A percentile compares a stretch with the other conserved stretches of the same genome.
Evolutionary conservation across 2,329 filamentous ascomycete genomes (phyloP).

Genomic region (Talaromyces sp.): DNA sequence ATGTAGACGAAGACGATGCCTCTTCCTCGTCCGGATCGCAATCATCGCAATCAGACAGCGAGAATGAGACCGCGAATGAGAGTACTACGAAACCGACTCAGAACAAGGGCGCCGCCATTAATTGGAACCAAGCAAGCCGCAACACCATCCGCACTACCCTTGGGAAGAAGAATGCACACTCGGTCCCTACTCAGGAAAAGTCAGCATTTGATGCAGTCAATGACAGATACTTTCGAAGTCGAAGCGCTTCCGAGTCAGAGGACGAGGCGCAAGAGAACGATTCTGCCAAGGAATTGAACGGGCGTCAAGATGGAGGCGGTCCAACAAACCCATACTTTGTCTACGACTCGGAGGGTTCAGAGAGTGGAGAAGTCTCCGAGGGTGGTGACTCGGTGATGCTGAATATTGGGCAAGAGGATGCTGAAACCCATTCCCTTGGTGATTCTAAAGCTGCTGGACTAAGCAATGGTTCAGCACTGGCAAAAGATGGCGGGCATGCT

Average conservation of each 20-base stretch:
- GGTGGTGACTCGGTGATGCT: conserved; percentile 39
- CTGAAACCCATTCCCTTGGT: conserved; percentile 3
- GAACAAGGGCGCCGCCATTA: conserved; percentile 25
- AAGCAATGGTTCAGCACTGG: not conserved
- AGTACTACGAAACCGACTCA: conserved; percentile 3
- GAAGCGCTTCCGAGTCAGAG: conserved; percentile 24
- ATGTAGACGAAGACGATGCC: conserved; percentile 24
- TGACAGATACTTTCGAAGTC: conserved; percentile 31
- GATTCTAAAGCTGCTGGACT: not conserved
- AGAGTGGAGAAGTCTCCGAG: conserved; percentile 23
- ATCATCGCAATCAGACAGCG: conserved; percentile 12
- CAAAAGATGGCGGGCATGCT: not conserved
- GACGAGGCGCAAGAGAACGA: conserved; percentile 9
- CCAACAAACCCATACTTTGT: conserved; percentile 14
- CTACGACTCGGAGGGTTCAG: conserved; percentile 22
- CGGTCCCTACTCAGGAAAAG: conserved; percentile 9
- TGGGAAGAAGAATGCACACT: conserved; percentile 20
- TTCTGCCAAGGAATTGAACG: not conserved
- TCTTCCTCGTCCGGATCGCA: conserved; percentile 26
- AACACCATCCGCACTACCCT: conserved; percentile 38
- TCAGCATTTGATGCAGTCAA: conserved; percentile 31
- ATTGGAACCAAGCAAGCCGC: conserved; percentile 41
- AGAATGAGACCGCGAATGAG: conserved; percentile 13
- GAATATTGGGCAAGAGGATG: conserved; percentile 28
- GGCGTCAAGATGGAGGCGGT: not conserved